These are phyloP conservation scores for Tylopilus felleus DNA, from an alignment of 768 basidiomycete genomes.

Conservation along the genomic window DNA sequence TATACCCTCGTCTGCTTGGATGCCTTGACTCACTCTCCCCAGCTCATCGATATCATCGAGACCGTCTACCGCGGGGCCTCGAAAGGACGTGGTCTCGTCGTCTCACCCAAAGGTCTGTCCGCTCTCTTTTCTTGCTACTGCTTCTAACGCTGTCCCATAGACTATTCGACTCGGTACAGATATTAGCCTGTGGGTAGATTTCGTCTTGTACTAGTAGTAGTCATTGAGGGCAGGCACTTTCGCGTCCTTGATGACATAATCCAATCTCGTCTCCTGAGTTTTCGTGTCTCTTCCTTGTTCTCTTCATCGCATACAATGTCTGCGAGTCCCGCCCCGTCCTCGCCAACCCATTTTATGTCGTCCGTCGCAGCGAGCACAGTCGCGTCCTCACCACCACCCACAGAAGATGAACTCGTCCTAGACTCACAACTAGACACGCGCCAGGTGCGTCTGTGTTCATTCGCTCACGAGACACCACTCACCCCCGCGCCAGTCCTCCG, in stretches of 20 bases:
- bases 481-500: slow-evolving; percentile 14
- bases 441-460: slow-evolving; percentile 16
- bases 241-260: slow-evolving; percentile 31
- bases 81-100: slow-evolving; percentile 96
- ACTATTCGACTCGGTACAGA: slow-evolving; percentile 80
- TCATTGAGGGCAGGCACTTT: slow-evolving; percentile 23
- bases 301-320: slow-evolving; percentile 20
- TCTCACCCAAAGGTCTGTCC: slow-evolving; percentile 84
- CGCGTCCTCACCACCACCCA: slow-evolving; percentile 28
- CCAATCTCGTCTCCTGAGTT: background rate
- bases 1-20: background rate
- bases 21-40: background rate
- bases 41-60: slow-evolving; percentile 98
- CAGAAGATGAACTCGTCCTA: slow-evolving; percentile 4
- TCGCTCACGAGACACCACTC: background rate
- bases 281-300: background rate
- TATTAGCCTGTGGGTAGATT: slow-evolving; percentile 43
- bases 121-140: background rate
- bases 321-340: slow-evolving; percentile 14
- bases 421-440: slow-evolving; percentile 5
- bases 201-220: background rate
- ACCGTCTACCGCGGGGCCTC: slow-evolving; percentile 98
- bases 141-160: slow-evolving; percentile 33
- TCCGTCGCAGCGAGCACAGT: slow-evolving; percentile 24
- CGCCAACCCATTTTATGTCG: slow-evolving; percentile 14